Evolutionary conservation across 2,329 filamentous ascomycete genomes (phyloP), one percentile per base, ranked within the genome.

Genomic region (Geosmithia flava): DNA sequence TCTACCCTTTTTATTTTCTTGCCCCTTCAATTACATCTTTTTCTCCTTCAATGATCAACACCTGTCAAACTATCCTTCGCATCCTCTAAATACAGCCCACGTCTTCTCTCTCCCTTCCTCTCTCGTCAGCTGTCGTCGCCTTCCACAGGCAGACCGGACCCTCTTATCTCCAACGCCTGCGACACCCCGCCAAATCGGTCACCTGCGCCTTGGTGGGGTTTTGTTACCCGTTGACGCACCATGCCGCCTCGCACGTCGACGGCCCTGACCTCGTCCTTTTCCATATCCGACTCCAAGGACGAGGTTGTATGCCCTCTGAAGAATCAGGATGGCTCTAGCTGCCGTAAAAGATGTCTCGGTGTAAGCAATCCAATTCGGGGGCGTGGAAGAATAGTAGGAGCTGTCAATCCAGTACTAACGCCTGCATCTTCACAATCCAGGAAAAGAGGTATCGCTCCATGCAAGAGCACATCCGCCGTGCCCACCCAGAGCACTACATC

Each of bases 391-490:
- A 3, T 11, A 19, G 20, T 42, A 13, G 4, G 20, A 42, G 41
- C 41, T 7, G 41, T 3, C 17, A n/a, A 20, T 42, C n/a, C 10
- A 42, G 19, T 42, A 19, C 42, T 44, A 15, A 44, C 15, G 17
- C 30, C 4, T 11, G 15, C 13, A 16, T 56, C 65, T 45, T 17
- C 23, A 11, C 7, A 33, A 37, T 45, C 7, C 68, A 94, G 88
- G 88, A 94, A 72, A 95, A 95, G 69, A 80, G 87, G 57, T 98
- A 90, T 71, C 89, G 93, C 66, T 97, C 91, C 53, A 97, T 98
- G 88, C 93, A 97, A 70, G 93, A 98, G 77, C 93, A 98, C 63
- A 97, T 98, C 61, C 87, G 93, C 59, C 84, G 93, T 66, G 91
- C 93, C 56, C 93, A 98, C 65, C 91, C 91, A 52, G 89, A 95